phyloP scores from a whole-genome alignment of 768 basidiomycete species.

The Tylopilus intermedius region DNA sequence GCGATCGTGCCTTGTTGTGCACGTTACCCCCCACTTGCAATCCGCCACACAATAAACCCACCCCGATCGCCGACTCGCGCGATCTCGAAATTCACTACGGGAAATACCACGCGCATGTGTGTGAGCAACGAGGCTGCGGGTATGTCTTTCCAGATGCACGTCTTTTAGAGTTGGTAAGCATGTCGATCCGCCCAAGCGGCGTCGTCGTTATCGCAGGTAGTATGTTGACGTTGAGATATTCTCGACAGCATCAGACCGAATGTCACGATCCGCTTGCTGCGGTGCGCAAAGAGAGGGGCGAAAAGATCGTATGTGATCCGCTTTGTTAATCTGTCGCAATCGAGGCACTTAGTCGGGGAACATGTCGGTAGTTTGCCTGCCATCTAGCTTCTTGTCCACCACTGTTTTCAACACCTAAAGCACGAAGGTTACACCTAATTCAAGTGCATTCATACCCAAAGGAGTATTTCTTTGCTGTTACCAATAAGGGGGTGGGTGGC shows the following conservation, averaged over 20 bases:
- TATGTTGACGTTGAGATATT: neutral
- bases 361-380: conserved; percentile 67
- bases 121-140: conserved; percentile 61
- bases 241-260: conserved; percentile 70
- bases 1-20: conserved; percentile 51
- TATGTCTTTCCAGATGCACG: conserved; percentile 84
- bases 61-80: conserved; percentile 55
- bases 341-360: neutral
- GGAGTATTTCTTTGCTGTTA: conserved; percentile 87
- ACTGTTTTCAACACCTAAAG: conserved; percentile 66
- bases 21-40: conserved; percentile 82
- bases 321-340: conserved; percentile 12
- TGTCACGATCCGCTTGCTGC: conserved; percentile 85
- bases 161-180: conserved; percentile 70
- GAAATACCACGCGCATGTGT: conserved; percentile 79
- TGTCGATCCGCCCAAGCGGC: neutral
- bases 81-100: conserved; percentile 84
- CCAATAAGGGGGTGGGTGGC: conserved; percentile 85
- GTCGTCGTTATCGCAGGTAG: conserved; percentile 2
- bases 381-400: conserved; percentile 57
- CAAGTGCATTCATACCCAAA: conserved; percentile 79
- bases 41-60: conserved; percentile 47
- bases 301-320: conserved; percentile 62
- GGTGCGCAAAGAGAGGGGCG: conserved; percentile 70
- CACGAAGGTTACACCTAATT: conserved; percentile 76